phyloP scores from a whole-genome alignment of 108 stramenopile genomes.

The Cyclotella sp. region DNA sequence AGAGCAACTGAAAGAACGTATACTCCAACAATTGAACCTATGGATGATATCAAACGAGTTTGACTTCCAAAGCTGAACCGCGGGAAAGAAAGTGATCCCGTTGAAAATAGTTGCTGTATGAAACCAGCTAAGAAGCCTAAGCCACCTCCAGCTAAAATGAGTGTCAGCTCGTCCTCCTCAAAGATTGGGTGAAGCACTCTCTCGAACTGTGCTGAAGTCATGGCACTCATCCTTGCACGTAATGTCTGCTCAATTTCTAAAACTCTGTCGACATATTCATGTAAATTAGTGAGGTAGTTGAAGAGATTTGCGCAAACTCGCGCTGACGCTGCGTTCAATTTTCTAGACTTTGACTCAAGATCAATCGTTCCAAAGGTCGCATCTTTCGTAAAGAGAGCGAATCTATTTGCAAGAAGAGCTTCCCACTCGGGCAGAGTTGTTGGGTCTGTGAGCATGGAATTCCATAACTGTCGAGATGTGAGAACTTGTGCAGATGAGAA shows the following conservation, averaged over 20 bases:
- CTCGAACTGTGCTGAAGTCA: constrained; percentile 73
- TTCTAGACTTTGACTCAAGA: constrained; percentile 37
- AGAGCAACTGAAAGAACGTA: constrained; percentile 42
- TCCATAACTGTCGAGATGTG: constrained; percentile 57
- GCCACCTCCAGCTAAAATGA: constrained; percentile 78
- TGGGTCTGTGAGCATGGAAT: constrained; percentile 58
- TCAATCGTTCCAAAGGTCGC: constrained; percentile 39
- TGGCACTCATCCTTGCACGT: constrained; percentile 58
- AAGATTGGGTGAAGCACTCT: constrained; percentile 82
- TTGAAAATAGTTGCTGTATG: constrained; percentile 57
- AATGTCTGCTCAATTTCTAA: constrained; percentile 71
- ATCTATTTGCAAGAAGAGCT: constrained; percentile 43
- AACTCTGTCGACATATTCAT: constrained; percentile 65
- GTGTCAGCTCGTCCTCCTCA: constrained; percentile 83
- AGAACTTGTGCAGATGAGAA: constrained; percentile 24
- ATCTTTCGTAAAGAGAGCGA: constrained; percentile 42
- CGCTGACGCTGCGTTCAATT: constrained; percentile 53
- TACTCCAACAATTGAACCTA: constrained; percentile 36
- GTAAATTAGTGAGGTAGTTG: constrained; percentile 46
- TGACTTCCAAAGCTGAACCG: constrained; percentile 33
- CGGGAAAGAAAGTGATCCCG: constrained; percentile 45
- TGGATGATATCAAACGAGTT: constrained; percentile 33
- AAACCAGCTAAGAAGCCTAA: constrained; percentile 73
- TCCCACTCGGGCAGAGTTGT: constrained; percentile 53
- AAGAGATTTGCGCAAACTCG: constrained; percentile 42